Evolutionary conservation across 768 basidiomycete species (phyloP).

Genomic region (Baorangia bicolor): DNA sequence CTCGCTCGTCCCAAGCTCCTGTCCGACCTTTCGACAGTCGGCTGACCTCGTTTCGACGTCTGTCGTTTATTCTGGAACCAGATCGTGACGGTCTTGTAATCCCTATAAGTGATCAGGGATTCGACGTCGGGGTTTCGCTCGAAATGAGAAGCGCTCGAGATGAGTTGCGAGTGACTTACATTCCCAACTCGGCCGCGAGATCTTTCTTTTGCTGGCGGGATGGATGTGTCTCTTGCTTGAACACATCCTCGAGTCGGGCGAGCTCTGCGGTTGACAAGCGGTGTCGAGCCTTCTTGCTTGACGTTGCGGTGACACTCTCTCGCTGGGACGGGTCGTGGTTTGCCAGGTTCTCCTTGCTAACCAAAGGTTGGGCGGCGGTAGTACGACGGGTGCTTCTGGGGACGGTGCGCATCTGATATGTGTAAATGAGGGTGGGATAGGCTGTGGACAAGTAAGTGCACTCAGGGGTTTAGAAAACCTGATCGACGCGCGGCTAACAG

Average conservation of each 20-base stretch:
- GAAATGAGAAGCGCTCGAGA: not conserved
- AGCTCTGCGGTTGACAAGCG: conserved; percentile 36
- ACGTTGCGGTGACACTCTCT: not conserved
- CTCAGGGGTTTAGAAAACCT: not conserved
- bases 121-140: not conserved
- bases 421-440: conserved; percentile 23
- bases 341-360: conserved; percentile 18
- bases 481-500: conserved; percentile 25
- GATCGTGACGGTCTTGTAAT: conserved; percentile 54
- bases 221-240: conserved; percentile 31
- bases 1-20: not conserved
- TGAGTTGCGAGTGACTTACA: conserved; percentile 19
- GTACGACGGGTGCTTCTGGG: conserved; percentile 30
- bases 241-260: conserved; percentile 26
- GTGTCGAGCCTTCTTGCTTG: conserved; percentile 33
- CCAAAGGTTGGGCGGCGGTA: conserved; percentile 2
- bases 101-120: conserved; percentile 28
- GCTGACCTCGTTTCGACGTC: conserved; percentile 37
- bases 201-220: conserved; percentile 30
- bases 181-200: conserved; percentile 26
- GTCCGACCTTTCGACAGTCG: not conserved
- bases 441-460: conserved; percentile 8
- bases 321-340: not conserved
- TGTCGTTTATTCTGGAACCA: conserved; percentile 87
- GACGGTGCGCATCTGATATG: conserved; percentile 25